A percentile compares a stretch with the other conserved stretches of the same genome.
phyloP scores from a whole-genome alignment of 768 basidiomycete genomes.

The Dictyophora rubrovolvata region DNA sequence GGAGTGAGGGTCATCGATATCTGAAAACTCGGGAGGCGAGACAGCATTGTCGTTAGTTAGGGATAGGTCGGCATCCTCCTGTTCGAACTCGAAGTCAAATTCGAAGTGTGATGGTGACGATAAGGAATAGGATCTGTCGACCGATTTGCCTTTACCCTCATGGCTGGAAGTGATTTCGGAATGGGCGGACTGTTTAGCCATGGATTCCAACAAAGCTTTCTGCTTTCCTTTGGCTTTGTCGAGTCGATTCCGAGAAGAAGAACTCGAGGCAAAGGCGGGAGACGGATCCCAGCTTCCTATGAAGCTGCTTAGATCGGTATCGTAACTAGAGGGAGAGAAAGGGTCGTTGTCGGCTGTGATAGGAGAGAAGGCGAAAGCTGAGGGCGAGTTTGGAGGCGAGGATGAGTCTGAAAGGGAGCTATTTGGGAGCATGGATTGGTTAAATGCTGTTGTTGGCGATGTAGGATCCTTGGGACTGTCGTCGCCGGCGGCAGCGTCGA shows the following conservation, averaged over 20 bases:
- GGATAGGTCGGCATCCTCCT: neutral
- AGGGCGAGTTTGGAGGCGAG: conserved; percentile 3
- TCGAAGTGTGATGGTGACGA: neutral
- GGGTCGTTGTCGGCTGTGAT: neutral
- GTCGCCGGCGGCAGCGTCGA: neutral
- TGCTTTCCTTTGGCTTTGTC: neutral
- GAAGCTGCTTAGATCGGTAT: conserved; percentile 3
- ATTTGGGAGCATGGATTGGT: neutral
- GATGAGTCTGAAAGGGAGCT: neutral
- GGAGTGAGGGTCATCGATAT: neutral
- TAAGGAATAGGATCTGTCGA: neutral
- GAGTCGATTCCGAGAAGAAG: neutral
- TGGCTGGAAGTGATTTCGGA: neutral
- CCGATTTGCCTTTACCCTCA: conserved; percentile 1
- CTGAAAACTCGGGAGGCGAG: neutral
- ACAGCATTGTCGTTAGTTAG: neutral
- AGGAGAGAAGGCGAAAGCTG: conserved; percentile 5
- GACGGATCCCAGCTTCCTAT: neutral
- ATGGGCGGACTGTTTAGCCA: too few relatives aligned
- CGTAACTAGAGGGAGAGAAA: neutral
- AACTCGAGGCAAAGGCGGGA: neutral
- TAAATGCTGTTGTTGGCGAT: neutral
- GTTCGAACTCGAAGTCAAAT: neutral
- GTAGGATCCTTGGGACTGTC: neutral
- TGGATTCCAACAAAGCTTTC: neutral